phyloP scores from a whole-genome alignment of 371 early-diverging fungal genomes.

The Mortierella sp. region DNA sequence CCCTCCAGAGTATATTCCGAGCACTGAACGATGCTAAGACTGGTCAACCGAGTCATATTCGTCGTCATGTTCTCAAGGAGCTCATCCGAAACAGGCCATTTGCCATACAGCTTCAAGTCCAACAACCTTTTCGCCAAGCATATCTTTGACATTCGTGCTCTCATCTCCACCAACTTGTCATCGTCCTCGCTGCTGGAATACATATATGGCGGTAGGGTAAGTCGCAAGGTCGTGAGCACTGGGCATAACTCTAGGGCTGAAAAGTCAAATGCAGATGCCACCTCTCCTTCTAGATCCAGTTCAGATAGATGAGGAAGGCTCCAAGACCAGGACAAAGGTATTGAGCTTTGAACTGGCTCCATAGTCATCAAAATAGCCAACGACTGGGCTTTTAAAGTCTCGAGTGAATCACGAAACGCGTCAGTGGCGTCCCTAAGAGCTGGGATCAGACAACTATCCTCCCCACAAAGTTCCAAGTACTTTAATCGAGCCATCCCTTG shows the following conservation, averaged over 20 bases:
- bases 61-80: conserved; percentile 15
- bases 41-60: conserved; percentile 30
- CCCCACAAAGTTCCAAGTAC: conserved; percentile 44
- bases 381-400: conserved; percentile 29
- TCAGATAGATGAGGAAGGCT: conserved; percentile 21
- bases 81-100: conserved; percentile 51
- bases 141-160: conserved; percentile 19
- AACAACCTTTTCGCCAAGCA: conserved; percentile 28
- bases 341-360: neutral
- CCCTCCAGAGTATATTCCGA: conserved; percentile 29
- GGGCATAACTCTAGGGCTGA: conserved; percentile 32
- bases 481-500: conserved; percentile 11
- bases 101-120: conserved; percentile 45
- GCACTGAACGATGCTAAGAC: conserved; percentile 28
- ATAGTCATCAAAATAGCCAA: conserved; percentile 23
- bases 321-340: conserved; percentile 40
- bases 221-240: conserved; percentile 23
- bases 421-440: conserved; percentile 34
- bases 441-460: conserved; percentile 39
- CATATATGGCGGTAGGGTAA: conserved; percentile 42
- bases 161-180: conserved; percentile 17
- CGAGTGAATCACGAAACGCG: conserved; percentile 48
- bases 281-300: conserved; percentile 51
- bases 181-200: conserved; percentile 47
- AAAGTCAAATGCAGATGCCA: conserved; percentile 37